Base-by-base conservation (phyloP, 768 basidiomycete genomes). In the Hortiboletus campestris region DNA sequence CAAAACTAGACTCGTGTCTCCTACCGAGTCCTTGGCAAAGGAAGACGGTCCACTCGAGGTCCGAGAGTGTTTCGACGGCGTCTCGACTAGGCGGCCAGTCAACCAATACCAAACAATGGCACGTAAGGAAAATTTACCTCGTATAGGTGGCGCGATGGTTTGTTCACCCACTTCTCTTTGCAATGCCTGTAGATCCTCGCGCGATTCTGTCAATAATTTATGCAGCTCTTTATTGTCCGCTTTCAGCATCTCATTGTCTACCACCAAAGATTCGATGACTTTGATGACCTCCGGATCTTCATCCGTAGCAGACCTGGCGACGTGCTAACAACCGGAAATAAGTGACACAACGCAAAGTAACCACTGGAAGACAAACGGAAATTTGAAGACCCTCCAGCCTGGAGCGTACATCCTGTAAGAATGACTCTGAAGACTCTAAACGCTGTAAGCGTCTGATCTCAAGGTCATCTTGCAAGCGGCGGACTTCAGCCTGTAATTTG, bases 261-360 rank as follows among this genome's bases (percentile, higher is more conserved):
- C 83, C 9, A 94, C 92, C 31, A 96, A 77, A n/a, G 86, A 84
- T 67, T 93, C 91, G 14, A 97, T 74, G 13, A 94, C 84, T 51
- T 78, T 75, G 34, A 79, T 84, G 17, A 91, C 73, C 63, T 89
- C 88, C 16, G 79, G 70, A 50, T 85, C 78, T 46, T 84, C 83
- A 12, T 64, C 60, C 19, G 62, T 51, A 20, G 58, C 25, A 34
- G 78, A 69, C 47, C 73, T 65, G 25, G 75, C 72, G 19, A 76
- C 56, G 70, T 81, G 72, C 78, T 78, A 53, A 52, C 47, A 43
- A 35, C 29, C 49, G 44, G 59, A 41, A 12, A 61, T 73, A 38
- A 69, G 52, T 49, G 51, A 55, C 46, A 50, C 43, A 36, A 22
- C 28, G 38, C 29, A 43, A 12, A 46, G 22, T 46, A 34, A 55